Evolutionary conservation across 768 basidiomycete genomes (phyloP), one percentile per base, ranked within the genome.

Genomic region (Boletus vinaceobasis): DNA sequence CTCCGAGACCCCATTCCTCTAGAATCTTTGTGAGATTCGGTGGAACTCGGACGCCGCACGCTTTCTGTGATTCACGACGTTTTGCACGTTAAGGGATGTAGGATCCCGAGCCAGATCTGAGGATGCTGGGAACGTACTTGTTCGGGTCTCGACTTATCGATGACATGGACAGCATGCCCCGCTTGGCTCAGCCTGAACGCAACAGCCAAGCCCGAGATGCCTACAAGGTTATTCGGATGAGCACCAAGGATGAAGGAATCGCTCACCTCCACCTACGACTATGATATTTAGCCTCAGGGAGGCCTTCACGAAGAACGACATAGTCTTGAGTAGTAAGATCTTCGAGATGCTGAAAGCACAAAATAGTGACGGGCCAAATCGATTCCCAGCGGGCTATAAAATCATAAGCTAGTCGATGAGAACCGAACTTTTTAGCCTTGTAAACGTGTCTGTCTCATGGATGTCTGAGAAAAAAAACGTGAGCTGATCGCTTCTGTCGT

Each of bases 11-110:
- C 82, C 83, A 85, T 55, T 78, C 72, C 43, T 73, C 71, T 23
- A 84, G 69, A 1, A 84, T 69, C 45, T 75, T 75, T 44, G 80
- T 81, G 73, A 84, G 75, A 60, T 84, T 84, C 0, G 83, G 81
- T 31, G 80, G 80, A 5, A 81, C 71, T 23, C 77, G 73, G 13
- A 77, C 63, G 13, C 77, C 78, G 13, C 66, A 74, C 11, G 63
- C 58, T 23, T 64, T 68, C 74, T 77, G 43, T 43, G 10, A 21
- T 37, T 17, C 38, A 39, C 15, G 5, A n/a, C 14, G 10, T 13
- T 36, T 37, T 26, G 15, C 27, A 32, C 6, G 32, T 57, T 8
- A 36, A 32, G 19, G 29, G 26, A 44, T 19, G 8, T 23, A 13
- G 21, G 23, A 5, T 5, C 11, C 23, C 29, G 6, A n/a, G 11